Base-by-base conservation (phyloP, 257 asterid species). In the Scutellaria galericulata region DNA sequence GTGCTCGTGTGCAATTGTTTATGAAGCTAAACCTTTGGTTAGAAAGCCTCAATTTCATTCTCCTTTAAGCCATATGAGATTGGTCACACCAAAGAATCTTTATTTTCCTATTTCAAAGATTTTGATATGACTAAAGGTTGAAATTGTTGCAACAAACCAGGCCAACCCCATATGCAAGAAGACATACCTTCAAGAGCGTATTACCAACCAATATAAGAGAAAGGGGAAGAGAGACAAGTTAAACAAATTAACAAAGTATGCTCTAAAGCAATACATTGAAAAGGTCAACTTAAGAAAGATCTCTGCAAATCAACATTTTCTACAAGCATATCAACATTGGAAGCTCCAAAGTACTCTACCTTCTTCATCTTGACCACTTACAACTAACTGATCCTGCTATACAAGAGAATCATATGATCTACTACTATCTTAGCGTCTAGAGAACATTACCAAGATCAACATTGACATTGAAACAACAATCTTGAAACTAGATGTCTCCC, bases 401-500 rank as follows among this genome's bases (percentile, higher is more conserved):
- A 81, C 84, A 82, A 58, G 42, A 50, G 45, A 35, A 39, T 15
- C 39, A 63, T 22, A 64, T 48, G 11, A 80, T 64, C 13, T 64
- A 50, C 15, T 11, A 60, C 52, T 0, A 5, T 78, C 37, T 31
- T 78, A 89, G 39, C 93, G 81, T 86, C 82, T 91, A 1, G 97
- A 80, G 55, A 91, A 68, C 61, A 89, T 60, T 68, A 89, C 91
- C 77, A 91, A 35, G 77, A 82, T 64, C 81, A 91, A 52, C 96
- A 91, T 89, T 5, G 97, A 91, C 93, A 91, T 76, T 20, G 97
- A 87, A 39, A 64, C 88, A 12, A 87, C 89, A 54, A 91, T 65
- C 90, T 87, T 89, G 88, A 91, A 91, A 45, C 88, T 83, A 7
- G 90, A 73, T 12, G 85, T 76, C 40, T 89, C 95, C 97, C 96